Evolutionary conservation across 23 red algal genomes (phyloP).

Genomic region (Gracilariopsis chorda): DNA sequence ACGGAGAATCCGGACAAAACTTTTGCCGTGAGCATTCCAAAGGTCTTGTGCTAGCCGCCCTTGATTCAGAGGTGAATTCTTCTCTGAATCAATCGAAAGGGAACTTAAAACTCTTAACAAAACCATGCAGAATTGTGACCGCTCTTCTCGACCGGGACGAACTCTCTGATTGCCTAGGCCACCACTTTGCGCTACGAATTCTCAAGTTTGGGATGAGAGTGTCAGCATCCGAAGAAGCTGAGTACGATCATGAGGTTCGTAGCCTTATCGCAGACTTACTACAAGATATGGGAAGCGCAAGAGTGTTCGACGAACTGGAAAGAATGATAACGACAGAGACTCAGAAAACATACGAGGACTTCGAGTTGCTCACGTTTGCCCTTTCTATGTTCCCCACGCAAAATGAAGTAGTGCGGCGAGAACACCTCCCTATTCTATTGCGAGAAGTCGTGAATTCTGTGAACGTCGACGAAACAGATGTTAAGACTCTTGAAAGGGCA

Average conservation of each 20-base stretch:
- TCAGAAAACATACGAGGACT: slow-evolving; percentile 38
- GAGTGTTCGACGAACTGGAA: slow-evolving; percentile 60
- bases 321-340: slow-evolving; percentile 31
- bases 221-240: background rate
- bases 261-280: slow-evolving; percentile 37
- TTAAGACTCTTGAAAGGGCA: slow-evolving; percentile 38
- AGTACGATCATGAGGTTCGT: slow-evolving; percentile 35
- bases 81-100: background rate
- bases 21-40: slow-evolving; percentile 49
- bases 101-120: slow-evolving; percentile 5
- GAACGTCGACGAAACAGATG: slow-evolving; percentile 20
- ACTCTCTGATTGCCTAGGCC: slow-evolving; percentile 48
- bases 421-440: slow-evolving; percentile 52
- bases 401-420: slow-evolving; percentile 31
- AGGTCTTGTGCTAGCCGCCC: slow-evolving; percentile 12
- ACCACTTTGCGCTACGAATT: slow-evolving; percentile 54
- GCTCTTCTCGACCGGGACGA: slow-evolving; percentile 59
- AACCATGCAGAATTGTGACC: slow-evolving; percentile 39
- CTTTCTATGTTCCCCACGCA: slow-evolving; percentile 51
- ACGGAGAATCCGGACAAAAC: background rate
- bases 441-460: slow-evolving; percentile 49
- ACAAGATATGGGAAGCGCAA: slow-evolving; percentile 48
- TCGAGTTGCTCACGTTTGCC: slow-evolving; percentile 60
- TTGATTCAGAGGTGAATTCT: slow-evolving; percentile 27
- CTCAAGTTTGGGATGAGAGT: slow-evolving; percentile 46